Conservation (phyloP, 2,329 filamentous ascomycete genomes). For the Fusarium drepaniforme region DNA sequence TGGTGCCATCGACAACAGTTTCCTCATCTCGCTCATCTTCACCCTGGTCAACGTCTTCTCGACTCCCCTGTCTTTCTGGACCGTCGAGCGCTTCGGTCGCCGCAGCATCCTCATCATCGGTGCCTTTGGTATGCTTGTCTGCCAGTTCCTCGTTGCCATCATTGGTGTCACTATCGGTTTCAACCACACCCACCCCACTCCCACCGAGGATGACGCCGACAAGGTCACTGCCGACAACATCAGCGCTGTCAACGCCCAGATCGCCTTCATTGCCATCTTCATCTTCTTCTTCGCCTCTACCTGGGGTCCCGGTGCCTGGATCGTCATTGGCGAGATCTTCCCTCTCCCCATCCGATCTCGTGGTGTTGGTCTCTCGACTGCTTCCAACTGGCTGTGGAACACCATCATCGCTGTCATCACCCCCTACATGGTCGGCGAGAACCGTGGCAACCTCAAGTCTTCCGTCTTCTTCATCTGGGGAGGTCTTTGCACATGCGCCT, state of each 20-base stretch:
- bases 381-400: constrained; percentile 76
- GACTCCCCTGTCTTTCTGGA: constrained; percentile 89
- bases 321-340: constrained; percentile 91
- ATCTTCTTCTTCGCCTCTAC: constrained; percentile 94
- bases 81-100: constrained; percentile 85
- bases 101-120: constrained; percentile 84
- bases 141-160: constrained; percentile 89
- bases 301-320: constrained; percentile 87
- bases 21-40: constrained; percentile 87
- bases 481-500: constrained; percentile 69
- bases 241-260: constrained; percentile 69
- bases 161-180: constrained; percentile 73
- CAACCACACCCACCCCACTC: constrained; percentile 62
- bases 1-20: constrained; percentile 80
- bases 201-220: constrained; percentile 48
- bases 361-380: constrained; percentile 87
- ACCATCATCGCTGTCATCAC: constrained; percentile 77
- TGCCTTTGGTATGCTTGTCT: constrained; percentile 84
- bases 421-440: constrained; percentile 72
- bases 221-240: constrained; percentile 63
- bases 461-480: constrained; percentile 85
- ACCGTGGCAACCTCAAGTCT: constrained; percentile 61
- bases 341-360: constrained; percentile 89
- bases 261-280: constrained; percentile 91
- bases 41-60: constrained; percentile 89